Base-by-base conservation (phyloP, 768 basidiomycete species). In the Amanita fuliginea region DNA sequence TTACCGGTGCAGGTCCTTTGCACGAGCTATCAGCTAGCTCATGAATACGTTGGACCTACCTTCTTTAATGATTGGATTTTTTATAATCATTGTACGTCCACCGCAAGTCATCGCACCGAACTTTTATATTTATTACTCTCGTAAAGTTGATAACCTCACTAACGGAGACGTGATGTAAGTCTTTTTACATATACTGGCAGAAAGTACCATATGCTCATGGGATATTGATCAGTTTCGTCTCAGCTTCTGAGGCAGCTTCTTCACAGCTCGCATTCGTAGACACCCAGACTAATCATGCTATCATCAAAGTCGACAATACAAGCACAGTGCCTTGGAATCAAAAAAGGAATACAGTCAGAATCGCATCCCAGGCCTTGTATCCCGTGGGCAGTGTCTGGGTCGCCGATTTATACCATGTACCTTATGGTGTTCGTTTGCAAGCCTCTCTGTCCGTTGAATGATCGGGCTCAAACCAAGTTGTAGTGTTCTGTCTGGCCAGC, bases 281-380 rank as follows among this genome's bases (percentile, higher is more conserved):
- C 54, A 22, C 71, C 6, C 54, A 67, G 14, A 81, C 83, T 3
- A 81, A 80, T 11, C 82, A 83, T 53, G 86, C 85, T 1, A 77
- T 89, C 57, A 82, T 89, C 59, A 77, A 74, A 57, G 84, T 88
- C 10, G 86, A 88, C 65, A 86, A 87, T 59, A 76, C 73, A 24
- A 70, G 80, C 1, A 67, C 58, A 1, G 74, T 85, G 14, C 60
- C 56, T 1, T 70, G 57, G 54, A 73, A 75, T 53, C 54, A 79
- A 35, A 83, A 85, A 59, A 72, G 86, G 53, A 81, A 84, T 58
- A 75, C 78, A 0, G 76, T 87, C 8, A 73, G 82, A n/a, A 77
- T 87, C 42, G 61, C 77, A 4, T 71, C 73, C 14, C 71, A 73
- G 32, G 77, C 82, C 47, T 61, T 69, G 46, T 84, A 69, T 56